Evolutionary conservation across 75 land plant species (phyloP), one percentile per base, ranked within the genome.

Genomic region (Ceratopteris richardii): DNA sequence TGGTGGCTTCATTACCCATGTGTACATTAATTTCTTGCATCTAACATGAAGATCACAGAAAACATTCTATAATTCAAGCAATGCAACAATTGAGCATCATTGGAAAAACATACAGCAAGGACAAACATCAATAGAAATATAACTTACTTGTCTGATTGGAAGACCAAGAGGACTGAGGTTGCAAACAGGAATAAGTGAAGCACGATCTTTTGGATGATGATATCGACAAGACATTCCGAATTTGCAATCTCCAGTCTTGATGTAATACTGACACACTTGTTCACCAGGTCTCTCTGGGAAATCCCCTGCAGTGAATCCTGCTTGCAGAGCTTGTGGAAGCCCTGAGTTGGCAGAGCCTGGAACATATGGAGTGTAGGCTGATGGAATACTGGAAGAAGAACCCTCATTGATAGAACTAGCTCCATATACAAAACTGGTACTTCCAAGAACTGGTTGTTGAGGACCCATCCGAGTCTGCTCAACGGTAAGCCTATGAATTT

Each of bases 201-300:
- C 36, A 59, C 99, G 81, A 44, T 95, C 99, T 59, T 76, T 86
- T 0, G 99, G 99, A 69, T 95, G 99, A 74, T 95, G 92, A 62
- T 75, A 95, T 41, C 79, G 69, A 75, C 99, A 95, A 30, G 80
- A 74, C 14, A 82, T 79, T 62, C 99, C 99, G 74, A 82, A 95
- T 58, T 95, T 95, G 62, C 99, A 95, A 69, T 90, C 97, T 25
- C 99, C 99, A 27, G 99, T 95, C 62, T 95, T 95, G 88, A 95
- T 81, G 72, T 95, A 95, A 60, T 83, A 94, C 55, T 90, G 93
- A 62, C 99, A 95, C 37, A 90, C 99, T 39, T 80, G 92, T 55
- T 87, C 84, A 27, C 80, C 94, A 51, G 85, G 94, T 50, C 94
- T 75, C 69, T 85, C 89, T 43, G 94, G 94, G 64, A 88, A 88